Evolutionary conservation across 1,284 basidiomycete species (phyloP).

Genomic region (Sphaerobolus stellatus): DNA sequence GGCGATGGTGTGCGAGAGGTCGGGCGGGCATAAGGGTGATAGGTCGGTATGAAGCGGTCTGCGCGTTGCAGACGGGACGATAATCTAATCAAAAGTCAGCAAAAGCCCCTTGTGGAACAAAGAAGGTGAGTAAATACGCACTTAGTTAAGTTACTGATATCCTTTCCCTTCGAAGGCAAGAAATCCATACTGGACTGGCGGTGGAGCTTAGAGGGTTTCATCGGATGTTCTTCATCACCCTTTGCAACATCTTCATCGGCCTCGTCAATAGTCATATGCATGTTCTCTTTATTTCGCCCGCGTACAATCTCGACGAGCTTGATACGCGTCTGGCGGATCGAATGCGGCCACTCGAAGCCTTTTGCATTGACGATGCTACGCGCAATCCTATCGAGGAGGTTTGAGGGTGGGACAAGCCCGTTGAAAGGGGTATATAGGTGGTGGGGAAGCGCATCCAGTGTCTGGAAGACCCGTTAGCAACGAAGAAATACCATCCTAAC

Average conservation of each 20-base stretch:
- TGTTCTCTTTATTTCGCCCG: conserved; percentile 55
- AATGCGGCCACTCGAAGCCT: conserved; percentile 74
- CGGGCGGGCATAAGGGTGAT: conserved; percentile 60
- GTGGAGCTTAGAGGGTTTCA: conserved; percentile 52
- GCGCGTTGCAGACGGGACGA: conserved; percentile 66
- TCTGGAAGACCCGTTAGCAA: conserved; percentile 41
- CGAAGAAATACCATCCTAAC: conserved; percentile 9
- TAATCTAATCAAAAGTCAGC: conserved; percentile 43
- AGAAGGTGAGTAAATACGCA: conserved; percentile 23
- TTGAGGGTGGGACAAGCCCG: conserved; percentile 76
- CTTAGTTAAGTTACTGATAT: conserved; percentile 49
- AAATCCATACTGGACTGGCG: conserved; percentile 85
- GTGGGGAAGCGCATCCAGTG: conserved; percentile 76
- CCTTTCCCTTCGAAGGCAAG: conserved; percentile 54
- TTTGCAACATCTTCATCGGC: conserved; percentile 38
- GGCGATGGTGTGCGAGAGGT: conserved; percentile 33
- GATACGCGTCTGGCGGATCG: conserved; percentile 71
- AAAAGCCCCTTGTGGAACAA: conserved; percentile 10
- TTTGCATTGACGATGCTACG: conserved; percentile 67
- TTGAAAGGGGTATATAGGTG: conserved; percentile 80
- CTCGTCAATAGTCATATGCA: conserved; percentile 38
- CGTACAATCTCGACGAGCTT: conserved; percentile 76
- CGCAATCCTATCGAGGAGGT: conserved; percentile 80
- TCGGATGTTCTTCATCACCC: conserved; percentile 34
- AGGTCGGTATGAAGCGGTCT: conserved; percentile 54